Base-by-base conservation (phyloP, 768 basidiomycete species). In the Pulveroboletus sp. region DNA sequence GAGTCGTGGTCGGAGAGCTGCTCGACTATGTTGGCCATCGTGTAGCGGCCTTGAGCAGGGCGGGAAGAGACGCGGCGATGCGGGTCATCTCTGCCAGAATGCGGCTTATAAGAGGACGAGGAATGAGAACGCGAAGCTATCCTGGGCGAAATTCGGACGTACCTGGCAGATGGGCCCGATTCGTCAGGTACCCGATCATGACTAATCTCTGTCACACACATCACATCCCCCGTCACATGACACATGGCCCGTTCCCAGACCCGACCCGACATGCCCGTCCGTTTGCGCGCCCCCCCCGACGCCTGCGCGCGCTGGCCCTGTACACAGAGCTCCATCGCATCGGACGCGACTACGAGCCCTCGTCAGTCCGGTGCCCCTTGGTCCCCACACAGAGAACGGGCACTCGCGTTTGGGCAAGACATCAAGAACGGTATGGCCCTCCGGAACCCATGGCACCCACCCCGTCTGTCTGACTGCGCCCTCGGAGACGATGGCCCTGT, bases 251-350 rank as follows among this genome's bases (percentile, higher is more conserved):
- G 9, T 52, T 43, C 49, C 24, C 51, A 52, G 27, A 8, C n/a
- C n/a, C n/a, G n/a, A n/a, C n/a, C n/a, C n/a, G n/a, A n/a, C n/a
- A n/a, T n/a, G n/a, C n/a, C n/a, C n/a, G n/a, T n/a, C n/a, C n/a
- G n/a, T n/a, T n/a, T n/a, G n/a, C n/a, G n/a, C n/a, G n/a, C n/a
- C n/a, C n/a, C n/a, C n/a, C n/a, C n/a, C n/a, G n/a, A n/a, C n/a
- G n/a, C n/a, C 66, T 81, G 38, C 79, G 87, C 32, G 86, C 81
- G 1, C 69, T 90, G 7, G 76, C 81, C 0, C 70, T 92, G 28
- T 93, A 92, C 73, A 93, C 91, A 62, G 87, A 91, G 61, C 76
- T 93, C 8, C 82, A 85, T 56, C 75, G 86, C 49, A 77, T 93
- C 1, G 89, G 89, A 4, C 76, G 85, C 51, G 88, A 92, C 41